These are phyloP conservation scores for Mortierella sp. DNA, from an alignment of 371 early-diverging fungal genomes.

Conservation along the genomic window DNA sequence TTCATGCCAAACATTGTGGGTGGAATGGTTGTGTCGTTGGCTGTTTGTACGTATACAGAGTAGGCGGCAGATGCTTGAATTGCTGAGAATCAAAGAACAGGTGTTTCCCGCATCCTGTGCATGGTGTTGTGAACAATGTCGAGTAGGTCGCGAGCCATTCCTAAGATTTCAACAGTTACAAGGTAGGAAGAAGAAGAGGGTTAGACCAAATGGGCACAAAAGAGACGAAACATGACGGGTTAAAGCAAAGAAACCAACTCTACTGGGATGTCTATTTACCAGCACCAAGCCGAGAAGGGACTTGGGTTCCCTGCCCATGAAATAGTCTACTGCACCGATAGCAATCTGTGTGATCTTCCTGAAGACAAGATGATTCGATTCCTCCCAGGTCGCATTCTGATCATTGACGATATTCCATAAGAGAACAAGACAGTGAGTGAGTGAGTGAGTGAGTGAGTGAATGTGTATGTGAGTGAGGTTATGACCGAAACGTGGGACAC, in stretches of 20 bases:
- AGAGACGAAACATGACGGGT: too few species aligned
- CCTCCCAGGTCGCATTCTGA: conserved; percentile 44
- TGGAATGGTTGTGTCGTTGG: conserved; percentile 25
- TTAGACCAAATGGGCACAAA: background rate
- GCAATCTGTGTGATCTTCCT: conserved; percentile 51
- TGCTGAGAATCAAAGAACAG: conserved; percentile 51
- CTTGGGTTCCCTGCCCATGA: conserved; percentile 22
- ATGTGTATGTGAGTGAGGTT: too few species aligned
- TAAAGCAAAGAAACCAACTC: too few species aligned
- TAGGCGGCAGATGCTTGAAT: conserved; percentile 49
- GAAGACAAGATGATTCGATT: conserved; percentile 48
- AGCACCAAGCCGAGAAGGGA: conserved; percentile 36
- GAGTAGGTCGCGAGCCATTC: conserved; percentile 43
- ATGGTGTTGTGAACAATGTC: conserved; percentile 41
- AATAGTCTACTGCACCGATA: conserved; percentile 41
- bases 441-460: too few species aligned
- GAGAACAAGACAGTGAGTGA: background rate
- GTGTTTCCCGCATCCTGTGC: conserved; percentile 42
- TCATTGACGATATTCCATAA: background rate
- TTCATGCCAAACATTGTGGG: conserved; percentile 30
- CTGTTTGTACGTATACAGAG: conserved; percentile 31
- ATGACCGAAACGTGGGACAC: background rate
- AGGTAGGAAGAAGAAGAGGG: background rate
- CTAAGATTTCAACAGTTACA: conserved; percentile 4
- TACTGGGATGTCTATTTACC: too few species aligned